A percentile compares a stretch with the other conserved stretches of the same genome.
phyloP scores from a whole-genome alignment of 1,139 yeast genomes.

The Saccharomyces hybrid region DNA sequence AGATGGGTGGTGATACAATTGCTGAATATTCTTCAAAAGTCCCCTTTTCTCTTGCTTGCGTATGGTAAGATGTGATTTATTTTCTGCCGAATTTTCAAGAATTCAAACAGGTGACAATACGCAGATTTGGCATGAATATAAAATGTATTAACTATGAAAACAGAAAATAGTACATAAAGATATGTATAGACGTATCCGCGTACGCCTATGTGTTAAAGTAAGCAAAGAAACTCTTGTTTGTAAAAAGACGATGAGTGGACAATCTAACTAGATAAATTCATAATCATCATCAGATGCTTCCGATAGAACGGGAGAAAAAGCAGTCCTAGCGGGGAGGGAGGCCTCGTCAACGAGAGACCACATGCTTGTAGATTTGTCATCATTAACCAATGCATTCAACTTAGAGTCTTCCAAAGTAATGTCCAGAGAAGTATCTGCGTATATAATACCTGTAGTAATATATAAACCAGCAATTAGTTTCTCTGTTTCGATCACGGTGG shows the following conservation, averaged over 20 bases:
- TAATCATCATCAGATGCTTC: constrained; percentile 15
- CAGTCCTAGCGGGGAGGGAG: neutral
- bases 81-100: neutral
- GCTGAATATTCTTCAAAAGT: neutral
- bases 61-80: neutral
- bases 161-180: neutral
- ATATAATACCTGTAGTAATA: constrained; percentile 44
- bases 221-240: neutral
- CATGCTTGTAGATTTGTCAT: neutral
- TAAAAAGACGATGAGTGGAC: neutral
- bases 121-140: neutral
- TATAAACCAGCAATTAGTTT: constrained; percentile 43
- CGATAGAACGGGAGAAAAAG: constrained; percentile 7
- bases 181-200: neutral
- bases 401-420: constrained; percentile 1
- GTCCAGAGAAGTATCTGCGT: constrained; percentile 20
- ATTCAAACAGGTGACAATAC: neutral
- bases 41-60: neutral
- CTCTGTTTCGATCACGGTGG: constrained; percentile 48
- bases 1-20: neutral
- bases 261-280: constrained; percentile 43
- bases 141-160: neutral
- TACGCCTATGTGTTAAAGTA: neutral
- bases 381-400: constrained; percentile 1
- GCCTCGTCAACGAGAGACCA: neutral